These are phyloP conservation scores for Glycine latifolia DNA, from an alignment of 306 rosid species.

Conservation along the genomic window DNA sequence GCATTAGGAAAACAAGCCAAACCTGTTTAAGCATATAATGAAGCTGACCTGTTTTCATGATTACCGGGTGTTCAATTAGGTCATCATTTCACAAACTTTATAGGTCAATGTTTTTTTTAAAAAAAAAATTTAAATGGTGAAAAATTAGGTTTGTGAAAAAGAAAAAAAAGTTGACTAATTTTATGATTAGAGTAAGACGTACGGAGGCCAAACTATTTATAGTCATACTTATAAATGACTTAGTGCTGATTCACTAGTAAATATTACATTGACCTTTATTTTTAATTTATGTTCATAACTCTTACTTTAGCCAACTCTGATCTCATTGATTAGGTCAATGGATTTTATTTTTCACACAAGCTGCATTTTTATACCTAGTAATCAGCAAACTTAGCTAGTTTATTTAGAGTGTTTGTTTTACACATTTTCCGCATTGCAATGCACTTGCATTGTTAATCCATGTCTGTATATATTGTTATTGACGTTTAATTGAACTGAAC, in stretches of 20 bases:
- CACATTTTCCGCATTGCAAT: no score
- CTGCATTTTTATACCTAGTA: background rate
- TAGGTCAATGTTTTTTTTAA: conserved; percentile 1
- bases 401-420: no score
- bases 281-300: background rate
- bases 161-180: background rate
- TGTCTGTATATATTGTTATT: no score
- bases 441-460: no score
- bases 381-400: background rate
- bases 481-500: no score
- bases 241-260: background rate
- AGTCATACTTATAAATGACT: background rate
- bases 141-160: background rate
- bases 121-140: background rate
- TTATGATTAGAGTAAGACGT: background rate
- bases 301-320: background rate
- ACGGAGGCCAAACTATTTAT: background rate
- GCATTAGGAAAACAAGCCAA: background rate
- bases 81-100: conserved; percentile 19
- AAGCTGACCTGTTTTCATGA: background rate
- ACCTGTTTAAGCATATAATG: no score
- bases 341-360: background rate
- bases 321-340: background rate
- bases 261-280: background rate
- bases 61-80: background rate